Evolutionary conservation across 1,284 basidiomycete species (phyloP).

Genomic region (Moesziomyces aphidis): DNA sequence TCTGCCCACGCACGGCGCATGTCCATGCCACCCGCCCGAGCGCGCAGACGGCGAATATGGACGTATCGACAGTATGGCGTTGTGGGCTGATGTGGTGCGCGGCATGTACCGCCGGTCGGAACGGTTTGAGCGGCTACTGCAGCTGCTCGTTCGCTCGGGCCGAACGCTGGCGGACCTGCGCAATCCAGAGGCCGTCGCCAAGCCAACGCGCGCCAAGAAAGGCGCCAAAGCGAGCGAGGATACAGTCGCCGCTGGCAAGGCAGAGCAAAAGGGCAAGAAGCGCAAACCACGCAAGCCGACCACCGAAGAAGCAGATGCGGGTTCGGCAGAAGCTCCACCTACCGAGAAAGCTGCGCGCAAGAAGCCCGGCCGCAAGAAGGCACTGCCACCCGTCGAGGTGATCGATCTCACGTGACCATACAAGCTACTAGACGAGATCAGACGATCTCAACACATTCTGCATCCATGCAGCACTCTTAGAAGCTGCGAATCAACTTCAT

Average conservation of each 20-base stretch:
- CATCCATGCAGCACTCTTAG: too few species aligned
- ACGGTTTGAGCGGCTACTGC: conserved; percentile 32
- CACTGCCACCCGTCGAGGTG: neutral
- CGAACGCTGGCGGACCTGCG: conserved; percentile 18
- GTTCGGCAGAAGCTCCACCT: neutral
- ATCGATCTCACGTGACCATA: neutral
- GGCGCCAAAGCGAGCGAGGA: neutral
- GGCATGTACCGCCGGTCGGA: conserved; percentile 46
- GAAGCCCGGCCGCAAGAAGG: neutral
- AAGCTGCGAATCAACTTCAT: too few species aligned
- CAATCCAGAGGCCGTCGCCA: conserved; percentile 1
- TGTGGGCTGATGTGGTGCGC: conserved; percentile 54
- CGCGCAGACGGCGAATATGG: neutral
- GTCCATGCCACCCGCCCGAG: conserved; percentile 21
- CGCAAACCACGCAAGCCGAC: conserved; percentile 1
- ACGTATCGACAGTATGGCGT: neutral
- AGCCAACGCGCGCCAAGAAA: conserved; percentile 4
- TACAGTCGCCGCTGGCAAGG: neutral
- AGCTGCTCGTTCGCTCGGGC: conserved; percentile 23
- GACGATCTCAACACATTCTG: too few species aligned
- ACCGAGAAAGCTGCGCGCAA: neutral
- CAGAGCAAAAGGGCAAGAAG: conserved; percentile 3
- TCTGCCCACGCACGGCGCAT: conserved; percentile 47
- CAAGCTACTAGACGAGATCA: neutral
- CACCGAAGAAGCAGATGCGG: neutral